These are phyloP conservation scores for Mucuna pruriens DNA, from an alignment of 306 rosid species.

Conservation along the genomic window DNA sequence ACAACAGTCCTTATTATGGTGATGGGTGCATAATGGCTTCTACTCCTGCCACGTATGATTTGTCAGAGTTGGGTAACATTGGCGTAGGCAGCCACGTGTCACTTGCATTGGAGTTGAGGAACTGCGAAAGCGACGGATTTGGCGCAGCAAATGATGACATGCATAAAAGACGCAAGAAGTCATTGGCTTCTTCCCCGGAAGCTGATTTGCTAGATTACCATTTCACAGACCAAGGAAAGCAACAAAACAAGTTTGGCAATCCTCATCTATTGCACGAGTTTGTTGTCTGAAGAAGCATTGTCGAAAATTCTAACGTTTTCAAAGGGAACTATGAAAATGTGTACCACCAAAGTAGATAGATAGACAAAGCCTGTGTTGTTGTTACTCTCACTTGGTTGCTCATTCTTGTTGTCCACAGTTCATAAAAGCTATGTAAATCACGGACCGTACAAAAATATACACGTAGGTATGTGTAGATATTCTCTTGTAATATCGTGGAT, in stretches of 20 bases:
- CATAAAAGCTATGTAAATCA: conserved; percentile 42
- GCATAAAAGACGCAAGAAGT: conserved; percentile 45
- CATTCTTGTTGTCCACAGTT: conserved; percentile 40
- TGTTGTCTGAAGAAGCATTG: conserved; percentile 56
- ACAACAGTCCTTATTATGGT: conserved; percentile 42
- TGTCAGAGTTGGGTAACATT: conserved; percentile 63
- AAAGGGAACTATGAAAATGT: not conserved
- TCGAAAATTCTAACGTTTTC: not conserved
- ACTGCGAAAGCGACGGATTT: conserved; percentile 69
- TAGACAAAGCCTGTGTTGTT: conserved; percentile 28
- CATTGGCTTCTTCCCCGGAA: conserved; percentile 54
- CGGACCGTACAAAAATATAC: conserved; percentile 50
- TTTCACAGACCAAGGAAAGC: conserved; percentile 67
- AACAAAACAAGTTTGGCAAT: conserved; percentile 72
- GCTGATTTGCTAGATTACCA: conserved; percentile 68
- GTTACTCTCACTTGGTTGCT: conserved; percentile 22
- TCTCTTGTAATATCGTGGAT: conserved; percentile 53
- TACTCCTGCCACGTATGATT: conserved; percentile 50
- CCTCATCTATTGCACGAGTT: conserved; percentile 79
- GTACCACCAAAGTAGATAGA: not conserved
- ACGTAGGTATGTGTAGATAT: conserved; percentile 50
- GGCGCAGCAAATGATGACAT: conserved; percentile 47
- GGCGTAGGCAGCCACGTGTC: conserved; percentile 54
- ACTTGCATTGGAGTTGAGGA: conserved; percentile 84
- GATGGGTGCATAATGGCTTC: conserved; percentile 49